phyloP scores from a whole-genome alignment of 139 green algal species.

The Tetradesmus obliquus region DNA sequence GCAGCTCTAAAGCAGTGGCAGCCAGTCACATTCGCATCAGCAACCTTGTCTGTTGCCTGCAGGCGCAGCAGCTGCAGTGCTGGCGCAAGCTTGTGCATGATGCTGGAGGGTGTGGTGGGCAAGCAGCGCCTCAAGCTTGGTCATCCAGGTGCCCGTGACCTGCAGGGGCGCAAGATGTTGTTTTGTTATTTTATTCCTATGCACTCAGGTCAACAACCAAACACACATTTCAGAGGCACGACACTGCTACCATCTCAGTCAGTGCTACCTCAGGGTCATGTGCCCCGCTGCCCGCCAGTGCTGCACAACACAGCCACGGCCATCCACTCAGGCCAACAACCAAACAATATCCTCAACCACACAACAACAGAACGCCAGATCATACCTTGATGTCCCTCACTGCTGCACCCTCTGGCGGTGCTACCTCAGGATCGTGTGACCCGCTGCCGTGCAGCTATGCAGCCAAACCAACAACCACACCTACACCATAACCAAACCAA shows the following conservation, averaged over 20 bases:
- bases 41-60: too few species aligned
- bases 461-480: too few species aligned
- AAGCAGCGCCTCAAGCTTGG: conserved; percentile 10
- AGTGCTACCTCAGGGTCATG: neutral
- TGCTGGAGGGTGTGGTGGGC: too few species aligned
- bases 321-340: neutral
- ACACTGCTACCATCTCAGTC: neutral
- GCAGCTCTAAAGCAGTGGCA: neutral
- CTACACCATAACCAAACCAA: neutral
- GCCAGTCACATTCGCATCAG: too few species aligned
- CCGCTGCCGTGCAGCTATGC: neutral
- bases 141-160: conserved; percentile 33
- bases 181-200: too few species aligned
- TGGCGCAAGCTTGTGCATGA: neutral
- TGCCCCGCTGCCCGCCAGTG: neutral
- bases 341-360: neutral
- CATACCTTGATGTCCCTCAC: conserved; percentile 44
- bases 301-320: neutral
- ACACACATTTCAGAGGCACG: neutral
- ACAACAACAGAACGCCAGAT: too few species aligned
- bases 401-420: neutral
- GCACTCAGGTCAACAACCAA: neutral
- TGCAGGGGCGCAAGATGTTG: neutral
- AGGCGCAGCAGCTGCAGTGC: neutral
- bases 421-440: neutral